A percentile compares a stretch with the other conserved stretches of the same genome.
Evolutionary conservation across 176 grass and related monocot genomes (phyloP).

Genomic region (Chrysopogon serrulatus): DNA sequence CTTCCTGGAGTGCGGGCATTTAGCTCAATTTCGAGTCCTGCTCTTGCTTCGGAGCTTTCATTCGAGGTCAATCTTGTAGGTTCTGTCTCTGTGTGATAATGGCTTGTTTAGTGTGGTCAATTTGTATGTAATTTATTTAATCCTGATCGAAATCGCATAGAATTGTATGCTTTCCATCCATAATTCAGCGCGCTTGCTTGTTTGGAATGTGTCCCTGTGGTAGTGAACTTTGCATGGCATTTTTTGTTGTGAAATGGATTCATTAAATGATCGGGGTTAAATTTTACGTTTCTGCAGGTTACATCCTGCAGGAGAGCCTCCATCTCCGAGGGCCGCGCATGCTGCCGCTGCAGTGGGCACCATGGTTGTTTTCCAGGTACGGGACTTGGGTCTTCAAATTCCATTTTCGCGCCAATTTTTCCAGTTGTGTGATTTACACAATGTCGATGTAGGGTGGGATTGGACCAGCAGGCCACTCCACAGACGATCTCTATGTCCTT

Average conservation of each 20-base stretch:
- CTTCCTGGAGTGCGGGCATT: neutral
- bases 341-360: constrained; percentile 80
- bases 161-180: neutral
- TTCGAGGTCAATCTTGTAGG: neutral
- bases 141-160: neutral
- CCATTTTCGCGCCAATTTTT: constrained; percentile 5
- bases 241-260: neutral
- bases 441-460: constrained; percentile 70
- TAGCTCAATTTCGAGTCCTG: constrained; percentile 14
- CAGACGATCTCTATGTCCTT: constrained; percentile 95
- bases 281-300: constrained; percentile 36
- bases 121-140: constrained; percentile 6
- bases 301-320: constrained; percentile 75
- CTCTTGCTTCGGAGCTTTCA: neutral
- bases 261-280: neutral
- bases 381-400: constrained; percentile 1
- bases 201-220: neutral
- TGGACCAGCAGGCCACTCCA: constrained; percentile 94
- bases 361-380: constrained; percentile 98
- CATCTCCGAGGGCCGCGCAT: constrained; percentile 88
- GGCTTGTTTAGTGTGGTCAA: neutral
- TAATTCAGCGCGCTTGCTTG: neutral
- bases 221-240: neutral
- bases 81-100: neutral
- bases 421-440: neutral